Base-by-base conservation (phyloP, 2,329 filamentous ascomycete genomes). In the Onygenales sp. region DNA sequence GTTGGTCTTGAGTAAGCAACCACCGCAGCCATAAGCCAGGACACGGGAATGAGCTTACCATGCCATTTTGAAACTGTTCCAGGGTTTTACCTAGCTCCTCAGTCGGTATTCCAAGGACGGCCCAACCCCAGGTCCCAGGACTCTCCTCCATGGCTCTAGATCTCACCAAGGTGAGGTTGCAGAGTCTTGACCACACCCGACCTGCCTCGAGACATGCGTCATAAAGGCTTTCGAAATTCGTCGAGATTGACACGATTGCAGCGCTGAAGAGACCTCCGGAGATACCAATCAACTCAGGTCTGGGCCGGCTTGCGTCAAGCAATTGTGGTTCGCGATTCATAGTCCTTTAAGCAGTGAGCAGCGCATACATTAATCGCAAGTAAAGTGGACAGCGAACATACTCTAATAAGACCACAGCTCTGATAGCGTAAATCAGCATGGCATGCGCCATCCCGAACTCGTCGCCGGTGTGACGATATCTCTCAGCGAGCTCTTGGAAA, bases 81-180 rank as follows among this genome's bases (percentile, higher is more conserved):
- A 59, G 41, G 17, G 38, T 39, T 21, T 49, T 55, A 11, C 43
- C n/a, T 32, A 59, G 54, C 11, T 57, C 51, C 17, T 57, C 54
- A 41, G 50, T n/a, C 21, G 47, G 10, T 17, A 57, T 54, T 5
- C 51, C 57, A 8, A 57, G 7, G 9, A 59, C 51, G 39, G 53
- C 55, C 53, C 55, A 57, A n/a, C 55, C 57, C 55, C 55, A 59
- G 42, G 35, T 39, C 14, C 57, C 55, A 32, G 53, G 53, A 13
- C 43, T 35, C 21, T 57, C 53, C 41, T 59, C 57, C 39, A 54
- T 47, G 14, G 57, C 55, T 50, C 57, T 54, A n/a, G 57, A 57
- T 21, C 57, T 38, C 7, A 50, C 51, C 4, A 46, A 56, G 11
- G 53, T 52, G 31, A 59, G 51, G 3, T 52, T 57, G 51, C 53